Evolutionary conservation across 2,329 filamentous ascomycete species (phyloP).

Genomic region (Botryotinia calthae): DNA sequence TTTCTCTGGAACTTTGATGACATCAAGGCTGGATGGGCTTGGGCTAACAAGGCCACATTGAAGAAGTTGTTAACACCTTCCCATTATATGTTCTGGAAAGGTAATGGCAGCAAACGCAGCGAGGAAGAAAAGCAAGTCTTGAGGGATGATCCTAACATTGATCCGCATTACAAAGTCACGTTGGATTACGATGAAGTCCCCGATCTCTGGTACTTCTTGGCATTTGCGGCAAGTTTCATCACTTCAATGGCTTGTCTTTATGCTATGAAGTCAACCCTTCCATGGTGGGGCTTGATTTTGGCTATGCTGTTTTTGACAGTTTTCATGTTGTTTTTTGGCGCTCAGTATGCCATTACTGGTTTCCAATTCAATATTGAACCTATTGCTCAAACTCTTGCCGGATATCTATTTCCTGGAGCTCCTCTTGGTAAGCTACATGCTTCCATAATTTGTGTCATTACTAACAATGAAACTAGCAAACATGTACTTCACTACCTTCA

Average conservation of each 20-base stretch:
- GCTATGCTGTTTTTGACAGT: conserved; percentile 37
- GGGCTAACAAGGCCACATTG: conserved; percentile 29
- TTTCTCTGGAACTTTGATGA: conserved; percentile 43
- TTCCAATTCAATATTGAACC: conserved; percentile 48
- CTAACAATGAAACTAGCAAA: conserved; percentile 47
- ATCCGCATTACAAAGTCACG: conserved; percentile 47
- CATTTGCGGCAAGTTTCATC: conserved; percentile 44
- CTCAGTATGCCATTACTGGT: conserved; percentile 48
- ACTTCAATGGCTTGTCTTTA: conserved; percentile 45
- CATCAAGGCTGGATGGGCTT: conserved; percentile 40
- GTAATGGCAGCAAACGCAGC: conserved; percentile 9
- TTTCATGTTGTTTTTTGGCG: conserved; percentile 29
- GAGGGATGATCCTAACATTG: conserved; percentile 30
- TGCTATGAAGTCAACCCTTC: conserved; percentile 54
- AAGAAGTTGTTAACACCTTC: conserved; percentile 25
- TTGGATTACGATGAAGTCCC: conserved; percentile 52
- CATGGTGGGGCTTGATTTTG: conserved; percentile 37
- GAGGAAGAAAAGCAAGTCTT: conserved; percentile 26
- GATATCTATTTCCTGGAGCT: conserved; percentile 51
- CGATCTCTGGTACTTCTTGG: conserved; percentile 57
- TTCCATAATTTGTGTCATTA: too few species aligned
- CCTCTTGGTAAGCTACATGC: conserved; percentile 46
- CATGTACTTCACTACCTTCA: conserved; percentile 72
- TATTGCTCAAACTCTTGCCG: conserved; percentile 48
- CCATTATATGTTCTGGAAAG: conserved; percentile 34